Conservation (phyloP, 2,329 filamentous ascomycete species). For the Cladosporium sp. region DNA sequence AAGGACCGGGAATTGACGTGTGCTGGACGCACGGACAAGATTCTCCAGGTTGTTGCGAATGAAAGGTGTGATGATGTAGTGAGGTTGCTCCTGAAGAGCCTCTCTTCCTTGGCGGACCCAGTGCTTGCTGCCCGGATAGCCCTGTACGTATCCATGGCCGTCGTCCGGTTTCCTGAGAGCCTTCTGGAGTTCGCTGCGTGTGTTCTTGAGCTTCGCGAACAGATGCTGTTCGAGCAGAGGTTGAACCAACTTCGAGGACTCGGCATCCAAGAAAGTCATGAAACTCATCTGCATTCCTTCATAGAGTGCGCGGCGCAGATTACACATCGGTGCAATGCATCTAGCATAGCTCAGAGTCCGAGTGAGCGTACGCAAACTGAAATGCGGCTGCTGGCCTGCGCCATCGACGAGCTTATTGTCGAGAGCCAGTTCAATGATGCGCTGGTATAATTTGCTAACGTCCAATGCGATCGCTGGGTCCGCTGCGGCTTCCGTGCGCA, state of each 20-base stretch:
- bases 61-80: conserved; percentile 96
- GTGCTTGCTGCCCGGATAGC: conserved; percentile 31
- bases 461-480: conserved; percentile 73
- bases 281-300: conserved; percentile 99
- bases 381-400: conserved; percentile 92
- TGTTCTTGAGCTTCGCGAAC: conserved; percentile 64
- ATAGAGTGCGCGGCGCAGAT: conserved; percentile 77
- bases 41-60: conserved; percentile 94
- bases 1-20: conserved; percentile 84
- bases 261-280: conserved; percentile 76
- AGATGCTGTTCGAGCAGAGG: conserved; percentile 79
- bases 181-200: conserved; percentile 70
- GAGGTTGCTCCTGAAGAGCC: conserved; percentile 64
- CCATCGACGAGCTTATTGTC: conserved; percentile 88
- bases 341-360: conserved; percentile 84
- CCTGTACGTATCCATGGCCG: conserved; percentile 69
- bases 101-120: conserved; percentile 79
- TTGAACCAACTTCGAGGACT: conserved; percentile 73
- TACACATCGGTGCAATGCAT: conserved; percentile 79
- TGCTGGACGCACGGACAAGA: conserved; percentile 88
- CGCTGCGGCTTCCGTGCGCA: conserved; percentile 64
- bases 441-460: conserved; percentile 81
- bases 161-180: conserved; percentile 74
- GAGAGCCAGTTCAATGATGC: conserved; percentile 75
- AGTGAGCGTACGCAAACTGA: conserved; percentile 91